These are phyloP conservation scores for Larix kaempferi DNA, from an alignment of 75 land plant genomes.

Conservation along the genomic window DNA sequence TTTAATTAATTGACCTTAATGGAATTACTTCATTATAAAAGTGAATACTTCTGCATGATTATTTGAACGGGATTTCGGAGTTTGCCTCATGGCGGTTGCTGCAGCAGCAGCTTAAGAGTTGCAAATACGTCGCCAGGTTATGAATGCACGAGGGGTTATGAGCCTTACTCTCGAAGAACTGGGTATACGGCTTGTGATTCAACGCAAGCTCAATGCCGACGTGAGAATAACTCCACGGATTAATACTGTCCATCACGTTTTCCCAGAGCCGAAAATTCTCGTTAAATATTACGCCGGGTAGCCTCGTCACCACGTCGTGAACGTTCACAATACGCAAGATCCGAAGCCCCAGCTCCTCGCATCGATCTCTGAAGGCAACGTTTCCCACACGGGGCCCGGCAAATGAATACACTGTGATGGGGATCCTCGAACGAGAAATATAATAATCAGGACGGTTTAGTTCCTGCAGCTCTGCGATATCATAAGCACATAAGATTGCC, in stretches of 20 bases:
- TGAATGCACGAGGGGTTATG: no score
- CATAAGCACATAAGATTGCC: conserved; percentile 59
- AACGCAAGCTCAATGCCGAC: conserved; percentile 55
- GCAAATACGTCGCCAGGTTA: no score
- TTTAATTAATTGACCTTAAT: no score
- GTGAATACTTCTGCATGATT: no score
- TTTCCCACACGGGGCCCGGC: conserved; percentile 72
- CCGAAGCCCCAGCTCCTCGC: conserved; percentile 46
- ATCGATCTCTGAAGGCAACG: conserved; percentile 28
- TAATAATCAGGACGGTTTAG: conserved; percentile 18
- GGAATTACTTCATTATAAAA: no score
- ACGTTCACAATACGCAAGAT: conserved; percentile 66
- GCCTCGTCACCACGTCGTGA: conserved; percentile 50
- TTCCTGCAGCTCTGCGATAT: conserved; percentile 59
- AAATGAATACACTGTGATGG: conserved; percentile 58
- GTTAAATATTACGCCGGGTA: conserved; percentile 54
- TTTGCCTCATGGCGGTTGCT: no score
- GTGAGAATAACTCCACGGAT: conserved; percentile 42
- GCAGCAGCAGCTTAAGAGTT: no score
- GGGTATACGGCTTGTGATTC: neutral
- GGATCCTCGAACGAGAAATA: conserved; percentile 7
- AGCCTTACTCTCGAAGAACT: no score
- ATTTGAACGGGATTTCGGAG: no score
- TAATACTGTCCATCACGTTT: neutral
- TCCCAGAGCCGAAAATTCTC: conserved; percentile 14